Base-by-base conservation (phyloP, 2,329 filamentous ascomycete genomes). In the Cercospora canescens region DNA sequence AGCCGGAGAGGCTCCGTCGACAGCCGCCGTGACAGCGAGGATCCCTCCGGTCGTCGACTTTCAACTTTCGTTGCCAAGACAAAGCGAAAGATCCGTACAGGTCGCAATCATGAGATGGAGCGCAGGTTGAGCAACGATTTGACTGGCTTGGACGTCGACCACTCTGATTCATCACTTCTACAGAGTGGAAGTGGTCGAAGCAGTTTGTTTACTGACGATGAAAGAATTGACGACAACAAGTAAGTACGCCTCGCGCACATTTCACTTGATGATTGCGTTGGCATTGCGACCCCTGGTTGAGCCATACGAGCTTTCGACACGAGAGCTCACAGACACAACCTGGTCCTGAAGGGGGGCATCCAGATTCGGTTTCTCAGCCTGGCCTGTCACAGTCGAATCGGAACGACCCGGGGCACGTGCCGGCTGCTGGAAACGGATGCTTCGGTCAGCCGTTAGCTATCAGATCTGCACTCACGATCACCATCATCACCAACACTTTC, bases 171-270 rank as follows among this genome's bases (percentile, higher is more conserved):
- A 28, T 75, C 80, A n/a, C 74, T 82, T 26, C 76, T 75, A 4
- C 72, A 80, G 56, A 76, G 78, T 68, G 81, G 77, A 69, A 83
- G 81, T 73, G 79, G 80, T 26, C 72, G 79, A 48, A 83, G 82
- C 78, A 84, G 81, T 72, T 79, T 85, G 56, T 73, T 82, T 63
- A 84, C 82, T 16, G 82, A 84, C 68, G 82, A 84, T 67, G 83
- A 85, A 45, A 45, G 59, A 69, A 83, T 81, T 34, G 85, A 87
- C 54, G 70, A 66, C n/a, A 71, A 75, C 60, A 70, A 72, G 76
- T 78, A 70, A 71, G 76, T 77, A 18, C 57, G n/a, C 26, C 32
- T 57, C 56, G 21, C 60, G 26, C 16, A 32, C 28, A 37, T 9
- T n/a, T 30, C 35, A 39, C 34, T 55, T n/a, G n/a, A 52, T 41